A percentile compares a stretch with the other conserved stretches of the same genome.
Conservation (phyloP, 768 basidiomycete genomes). For the Naematelia encephala region DNA sequence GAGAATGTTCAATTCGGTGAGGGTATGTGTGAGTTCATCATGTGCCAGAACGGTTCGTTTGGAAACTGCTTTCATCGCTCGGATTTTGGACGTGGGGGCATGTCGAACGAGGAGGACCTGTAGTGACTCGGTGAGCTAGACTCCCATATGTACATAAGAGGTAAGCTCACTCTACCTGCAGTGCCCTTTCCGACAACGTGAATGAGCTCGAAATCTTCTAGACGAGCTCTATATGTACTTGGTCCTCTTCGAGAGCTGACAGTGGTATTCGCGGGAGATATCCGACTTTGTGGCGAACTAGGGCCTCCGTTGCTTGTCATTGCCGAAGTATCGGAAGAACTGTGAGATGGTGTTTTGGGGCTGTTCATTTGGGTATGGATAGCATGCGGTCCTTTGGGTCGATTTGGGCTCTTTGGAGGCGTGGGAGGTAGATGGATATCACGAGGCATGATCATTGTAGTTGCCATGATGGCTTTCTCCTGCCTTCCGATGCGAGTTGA, state of each 20-base stretch:
- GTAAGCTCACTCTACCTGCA: slow-evolving; percentile 75
- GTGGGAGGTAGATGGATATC: neutral
- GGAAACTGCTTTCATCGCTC: slow-evolving; percentile 95
- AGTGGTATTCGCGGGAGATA: neutral
- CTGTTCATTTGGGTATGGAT: neutral
- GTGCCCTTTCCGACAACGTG: slow-evolving; percentile 95
- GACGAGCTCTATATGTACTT: slow-evolving; percentile 8
- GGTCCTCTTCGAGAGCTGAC: neutral
- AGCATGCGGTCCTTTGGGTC: neutral
- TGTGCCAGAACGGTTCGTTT: slow-evolving; percentile 95
- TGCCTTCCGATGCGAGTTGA: neutral
- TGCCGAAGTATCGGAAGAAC: neutral
- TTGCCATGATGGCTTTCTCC: neutral
- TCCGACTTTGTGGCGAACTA: neutral
- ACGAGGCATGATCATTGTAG: neutral
- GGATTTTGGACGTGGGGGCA: slow-evolving; percentile 66
- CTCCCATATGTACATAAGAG: neutral
- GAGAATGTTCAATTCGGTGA: slow-evolving; percentile 93
- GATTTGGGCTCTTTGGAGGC: neutral
- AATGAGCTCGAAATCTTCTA: slow-evolving; percentile 97
- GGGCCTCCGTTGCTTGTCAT: neutral
- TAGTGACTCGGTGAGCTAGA: neutral
- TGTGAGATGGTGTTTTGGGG: neutral
- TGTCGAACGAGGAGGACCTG: slow-evolving; percentile 73
- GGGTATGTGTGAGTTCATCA: slow-evolving; percentile 91